phyloP scores from a whole-genome alignment of 78 protist species.

The Dictyostelium firmibasis region DNA sequence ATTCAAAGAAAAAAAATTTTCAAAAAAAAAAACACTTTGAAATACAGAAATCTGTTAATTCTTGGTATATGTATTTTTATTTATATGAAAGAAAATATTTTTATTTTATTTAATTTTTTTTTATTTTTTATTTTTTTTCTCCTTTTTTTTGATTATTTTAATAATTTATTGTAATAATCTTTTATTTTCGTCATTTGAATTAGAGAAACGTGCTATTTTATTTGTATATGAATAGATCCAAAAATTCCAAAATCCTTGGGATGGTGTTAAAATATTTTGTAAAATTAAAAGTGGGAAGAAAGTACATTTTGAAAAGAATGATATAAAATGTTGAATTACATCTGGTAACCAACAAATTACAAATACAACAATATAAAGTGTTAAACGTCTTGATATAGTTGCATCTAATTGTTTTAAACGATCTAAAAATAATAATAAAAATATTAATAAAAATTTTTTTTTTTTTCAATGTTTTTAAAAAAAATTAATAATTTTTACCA shows the following conservation, averaged over 20 bases:
- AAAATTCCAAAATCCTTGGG: conserved; percentile 51
- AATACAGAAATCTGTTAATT: no score
- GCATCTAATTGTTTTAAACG: conserved; percentile 53
- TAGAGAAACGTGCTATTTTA: not conserved
- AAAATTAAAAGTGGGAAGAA: conserved; percentile 49
- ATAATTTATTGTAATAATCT: not conserved
- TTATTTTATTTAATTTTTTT: not conserved
- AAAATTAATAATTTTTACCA: not conserved
- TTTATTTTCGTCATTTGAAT: not conserved
- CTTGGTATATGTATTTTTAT: no score
- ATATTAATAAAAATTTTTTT: not conserved
- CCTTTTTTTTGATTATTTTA: not conserved
- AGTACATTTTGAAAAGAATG: conserved; percentile 44
- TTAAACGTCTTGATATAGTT: conserved; percentile 50
- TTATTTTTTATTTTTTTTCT: not conserved
- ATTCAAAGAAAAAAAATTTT: no score
- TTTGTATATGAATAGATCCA: conserved; percentile 31
- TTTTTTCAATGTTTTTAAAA: not conserved
- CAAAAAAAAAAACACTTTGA: no score
- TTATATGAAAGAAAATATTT: no score
- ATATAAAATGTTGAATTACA: conserved; percentile 55
- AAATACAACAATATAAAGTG: conserved; percentile 62
- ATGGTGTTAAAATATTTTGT: conserved; percentile 44
- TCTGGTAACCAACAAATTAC: conserved; percentile 61
- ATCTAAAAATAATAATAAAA: conserved; percentile 6